Evolutionary conservation across 2,329 filamentous ascomycete species (phyloP).

Genomic region (Didymella keratinophila): DNA sequence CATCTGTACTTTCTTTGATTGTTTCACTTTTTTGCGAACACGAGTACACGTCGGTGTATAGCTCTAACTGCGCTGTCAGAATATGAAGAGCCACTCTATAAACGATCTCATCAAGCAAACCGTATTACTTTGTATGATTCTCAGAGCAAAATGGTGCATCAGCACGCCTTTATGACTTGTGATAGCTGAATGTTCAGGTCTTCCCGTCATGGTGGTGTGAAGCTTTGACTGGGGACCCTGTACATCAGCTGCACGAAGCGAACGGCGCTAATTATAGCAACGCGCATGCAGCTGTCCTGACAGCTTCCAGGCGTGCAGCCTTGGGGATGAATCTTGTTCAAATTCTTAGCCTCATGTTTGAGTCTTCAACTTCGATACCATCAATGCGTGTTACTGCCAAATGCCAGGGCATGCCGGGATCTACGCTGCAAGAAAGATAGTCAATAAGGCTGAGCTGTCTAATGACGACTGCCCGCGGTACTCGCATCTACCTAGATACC

Average conservation of each 20-base stretch:
- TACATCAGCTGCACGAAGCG: conserved; percentile 16
- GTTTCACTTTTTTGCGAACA: not conserved
- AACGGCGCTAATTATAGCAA: conserved; percentile 15
- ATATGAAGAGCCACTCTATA: too few species aligned
- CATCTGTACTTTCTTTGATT: too few species aligned
- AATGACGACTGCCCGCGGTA: conserved; percentile 7
- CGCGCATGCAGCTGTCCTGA: conserved; percentile 6
- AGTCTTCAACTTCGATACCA: not conserved
- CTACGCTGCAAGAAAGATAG: not conserved
- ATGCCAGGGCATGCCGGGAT: not conserved
- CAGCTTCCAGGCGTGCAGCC: conserved; percentile 1
- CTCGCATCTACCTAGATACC: conserved; percentile 1
- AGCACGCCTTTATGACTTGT: not conserved
- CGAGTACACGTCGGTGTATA: not conserved
- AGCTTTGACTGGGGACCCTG: conserved; percentile 8
- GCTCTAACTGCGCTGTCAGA: not conserved
- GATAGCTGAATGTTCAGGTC: not conserved
- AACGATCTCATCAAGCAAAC: not conserved
- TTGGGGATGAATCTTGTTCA: not conserved
- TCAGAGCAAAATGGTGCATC: not conserved
- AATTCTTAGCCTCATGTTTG: conserved; percentile 1
- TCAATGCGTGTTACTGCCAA: not conserved
- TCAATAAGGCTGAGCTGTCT: conserved; percentile 13
- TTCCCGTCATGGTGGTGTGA: conserved; percentile 10
- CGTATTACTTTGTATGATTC: not conserved